phyloP scores from a whole-genome alignment of 2,329 filamentous ascomycete species.

The Exophiala xenobiotica region DNA sequence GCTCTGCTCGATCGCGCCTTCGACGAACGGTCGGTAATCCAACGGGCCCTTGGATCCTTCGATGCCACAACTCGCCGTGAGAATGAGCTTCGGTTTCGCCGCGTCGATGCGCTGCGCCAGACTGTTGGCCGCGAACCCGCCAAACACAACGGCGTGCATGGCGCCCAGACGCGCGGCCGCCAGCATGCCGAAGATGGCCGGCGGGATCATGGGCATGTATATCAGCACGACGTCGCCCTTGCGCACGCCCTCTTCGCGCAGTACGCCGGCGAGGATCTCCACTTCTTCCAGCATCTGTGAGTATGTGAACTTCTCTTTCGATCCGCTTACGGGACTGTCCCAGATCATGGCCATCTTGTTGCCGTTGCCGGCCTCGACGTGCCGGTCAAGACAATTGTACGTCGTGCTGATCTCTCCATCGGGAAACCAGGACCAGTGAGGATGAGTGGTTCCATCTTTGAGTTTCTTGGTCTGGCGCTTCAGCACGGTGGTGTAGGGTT shows the following conservation, averaged over 20 bases:
- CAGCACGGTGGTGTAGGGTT: slow-evolving; percentile 65
- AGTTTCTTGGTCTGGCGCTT: slow-evolving; percentile 62
- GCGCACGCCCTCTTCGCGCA: slow-evolving; percentile 76
- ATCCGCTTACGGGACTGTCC: slow-evolving; percentile 79
- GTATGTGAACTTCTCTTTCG: slow-evolving; percentile 74
- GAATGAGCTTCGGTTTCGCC: slow-evolving; percentile 69
- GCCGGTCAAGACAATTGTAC: slow-evolving; percentile 87
- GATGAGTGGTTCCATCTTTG: slow-evolving; percentile 61
- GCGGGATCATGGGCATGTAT: slow-evolving; percentile 97
- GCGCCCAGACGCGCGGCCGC: slow-evolving; percentile 79
- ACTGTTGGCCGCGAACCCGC: slow-evolving; percentile 79
- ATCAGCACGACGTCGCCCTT: slow-evolving; percentile 85
- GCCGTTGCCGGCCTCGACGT: slow-evolving; percentile 78
- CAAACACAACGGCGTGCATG: slow-evolving; percentile 89
- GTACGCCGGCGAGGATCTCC: slow-evolving; percentile 74
- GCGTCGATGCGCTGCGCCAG: slow-evolving; percentile 87
- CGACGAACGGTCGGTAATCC: slow-evolving; percentile 73
- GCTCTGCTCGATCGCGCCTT: slow-evolving; percentile 68
- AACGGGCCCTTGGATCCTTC: slow-evolving; percentile 79
- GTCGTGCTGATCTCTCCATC: slow-evolving; percentile 86
- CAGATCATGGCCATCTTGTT: slow-evolving; percentile 74
- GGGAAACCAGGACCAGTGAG: slow-evolving; percentile 87
- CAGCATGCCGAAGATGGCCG: slow-evolving; percentile 80
- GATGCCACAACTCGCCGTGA: slow-evolving; percentile 90
- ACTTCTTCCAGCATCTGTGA: slow-evolving; percentile 73